Evolutionary conservation across 2,329 filamentous ascomycete genomes (phyloP), one percentile per base, ranked within the genome.

Genomic region (Fusarium anguioides): DNA sequence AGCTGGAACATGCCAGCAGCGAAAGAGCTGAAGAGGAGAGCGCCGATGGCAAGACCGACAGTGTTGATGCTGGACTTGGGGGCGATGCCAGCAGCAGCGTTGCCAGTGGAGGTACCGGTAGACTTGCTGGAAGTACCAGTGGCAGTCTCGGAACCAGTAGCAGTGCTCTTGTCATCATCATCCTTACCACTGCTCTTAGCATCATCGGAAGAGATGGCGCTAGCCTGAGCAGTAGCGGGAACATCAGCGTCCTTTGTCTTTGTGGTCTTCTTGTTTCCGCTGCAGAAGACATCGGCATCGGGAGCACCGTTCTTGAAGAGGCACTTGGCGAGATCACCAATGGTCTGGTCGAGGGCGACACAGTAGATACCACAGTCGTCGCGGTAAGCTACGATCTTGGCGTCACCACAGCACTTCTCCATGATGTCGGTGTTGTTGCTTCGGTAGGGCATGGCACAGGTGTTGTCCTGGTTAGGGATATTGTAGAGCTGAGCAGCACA

Each of bases 361-460:
- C 83, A 86, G 81, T 85, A 86, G 60, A 84, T 68, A 17, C 81
- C 82, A 76, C 84, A 86, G 69, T 79, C 74, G 71, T 80, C 69
- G 70, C 81, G 76, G 79, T 84, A 85, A 65, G 75, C 75, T 46
- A 81, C 73, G 26, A 84, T 76, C 21, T 79, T 72, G 50, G 82
- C 80, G 11, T 76, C 65, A 12, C 77, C 75, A 70, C 83, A 86
- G 80, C 83, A 86, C 21, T 74, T 67, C 37, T 76, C 58, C 77
- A 84, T 80, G 60, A 81, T 76, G 35, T 79, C 75, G 49, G 80
- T 77, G 75, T 81, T 74, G 65, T 82, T 81, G 7, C 74, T 72
- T 62, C 72, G 74, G 58, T 75, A 75, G 24, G 78, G 72, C 47
- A 83, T 74, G 5, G 77, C 84, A 72, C 84, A 86, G 37, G 78